Base-by-base conservation (phyloP, 257 asterid species). In the Solanum virginianum region DNA sequence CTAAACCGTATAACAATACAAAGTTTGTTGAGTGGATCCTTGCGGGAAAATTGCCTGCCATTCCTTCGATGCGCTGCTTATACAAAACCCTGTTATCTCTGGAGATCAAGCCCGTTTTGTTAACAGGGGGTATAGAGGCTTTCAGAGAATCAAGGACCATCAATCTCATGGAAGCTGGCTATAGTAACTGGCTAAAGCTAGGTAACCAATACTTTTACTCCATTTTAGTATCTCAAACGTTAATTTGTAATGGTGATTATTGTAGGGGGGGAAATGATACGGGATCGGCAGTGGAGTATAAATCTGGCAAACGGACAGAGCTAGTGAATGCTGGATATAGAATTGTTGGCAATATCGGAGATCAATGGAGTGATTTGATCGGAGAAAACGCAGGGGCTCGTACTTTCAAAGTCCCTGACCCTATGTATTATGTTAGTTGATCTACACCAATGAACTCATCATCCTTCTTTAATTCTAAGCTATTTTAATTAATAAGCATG, bases 141-240 rank as follows among this genome's bases (percentile, higher is more conserved):
- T 86, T 74, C 75, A 66, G 2, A 79, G 80, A 84, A 6, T 32
- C 66, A 24, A 87, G 91, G 63, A 63, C 13, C 3, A 0, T 11
- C 18, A 93, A 92, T 85, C 53, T 93, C 65, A 77, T 87, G 10
- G 63, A 51, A 26, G 92, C 84, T 51, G 97, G 97, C n/a, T 93
- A 90, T 81, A 16, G 22, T 32, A 86, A 85, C 7, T 93, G 93
- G 94, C 88, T 85, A 80, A 86, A 74, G 57, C 91, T 91, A 93
- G 81, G 93, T 93, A 89, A 53, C 41, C 7, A 36, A 32, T 32
- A 32, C 36, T 32, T 32, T 32, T 32, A 32, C 36, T 36, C 41
- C 41, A 36, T 36, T 36, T 36, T 36, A 36, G 41, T 36, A 36
- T 36, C 41, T 36, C 41, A 36, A 36, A 36, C 41, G 4, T 4